Percentiles rank a stretch among this genome's conserved stretches.
Conservation (phyloP, 139 green algal species). For the Dunaliella sp. region DNA sequence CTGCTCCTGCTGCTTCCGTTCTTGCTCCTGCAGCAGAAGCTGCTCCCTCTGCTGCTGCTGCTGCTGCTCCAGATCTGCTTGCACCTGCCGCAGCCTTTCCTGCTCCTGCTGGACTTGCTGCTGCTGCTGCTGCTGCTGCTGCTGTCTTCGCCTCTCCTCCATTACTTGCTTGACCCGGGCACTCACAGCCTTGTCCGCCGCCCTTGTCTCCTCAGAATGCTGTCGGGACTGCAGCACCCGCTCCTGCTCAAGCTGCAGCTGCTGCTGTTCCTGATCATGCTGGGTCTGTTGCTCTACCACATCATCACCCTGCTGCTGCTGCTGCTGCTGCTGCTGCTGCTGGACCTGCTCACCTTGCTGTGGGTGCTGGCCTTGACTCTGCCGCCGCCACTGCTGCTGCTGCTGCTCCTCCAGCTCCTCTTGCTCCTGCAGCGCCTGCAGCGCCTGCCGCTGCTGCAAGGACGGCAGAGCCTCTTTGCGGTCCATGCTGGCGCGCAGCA, state of each 20-base stretch:
- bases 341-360: not conserved
- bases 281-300: not conserved
- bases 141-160: not conserved
- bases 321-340: not conserved
- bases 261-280: not conserved
- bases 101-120: not conserved
- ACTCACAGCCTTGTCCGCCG: not conserved
- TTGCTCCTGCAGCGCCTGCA: not conserved
- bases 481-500: too few species aligned
- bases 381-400: too few species aligned
- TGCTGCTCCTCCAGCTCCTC: not conserved
- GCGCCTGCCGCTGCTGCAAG: too few species aligned
- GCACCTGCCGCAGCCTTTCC: not conserved
- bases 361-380: too few species aligned
- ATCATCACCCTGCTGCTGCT: not conserved
- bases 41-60: not conserved
- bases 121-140: not conserved
- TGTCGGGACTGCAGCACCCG: not conserved
- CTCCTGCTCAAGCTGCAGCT: not conserved
- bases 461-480: too few species aligned
- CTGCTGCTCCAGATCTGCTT: not conserved
- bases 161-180: not conserved
- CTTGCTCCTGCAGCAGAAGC: slow-evolving; percentile 4
- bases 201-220: not conserved
- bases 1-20: not conserved